Evolutionary conservation across 495 filamentous ascomycete genomes (phyloP).

Genomic region (Penicillium maclennaniae): DNA sequence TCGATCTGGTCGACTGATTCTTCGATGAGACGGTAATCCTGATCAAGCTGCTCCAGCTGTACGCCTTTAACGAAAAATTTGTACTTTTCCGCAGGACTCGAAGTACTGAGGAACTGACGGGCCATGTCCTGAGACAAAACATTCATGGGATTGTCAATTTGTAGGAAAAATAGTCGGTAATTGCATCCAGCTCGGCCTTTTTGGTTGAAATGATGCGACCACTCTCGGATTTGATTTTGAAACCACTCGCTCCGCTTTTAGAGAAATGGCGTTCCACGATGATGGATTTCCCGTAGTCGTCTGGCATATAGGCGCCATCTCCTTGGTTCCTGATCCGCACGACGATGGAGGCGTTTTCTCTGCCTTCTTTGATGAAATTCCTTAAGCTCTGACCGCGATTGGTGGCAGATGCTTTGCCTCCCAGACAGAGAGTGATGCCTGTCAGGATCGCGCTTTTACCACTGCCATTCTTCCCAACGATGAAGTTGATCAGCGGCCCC

Average conservation of each 20-base stretch:
- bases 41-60: constrained; percentile 85
- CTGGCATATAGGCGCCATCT: constrained; percentile 74
- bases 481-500: constrained; percentile 93
- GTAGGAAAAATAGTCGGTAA: constrained; percentile 87
- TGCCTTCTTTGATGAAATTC: constrained; percentile 86
- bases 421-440: constrained; percentile 87
- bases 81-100: constrained; percentile 81
- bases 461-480: constrained; percentile 95
- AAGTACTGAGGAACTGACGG: constrained; percentile 85
- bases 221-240: constrained; percentile 74
- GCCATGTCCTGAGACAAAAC: constrained; percentile 96
- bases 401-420: constrained; percentile 91
- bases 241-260: constrained; percentile 70
- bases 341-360: constrained; percentile 60
- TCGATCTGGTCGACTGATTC: constrained; percentile 67
- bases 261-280: constrained; percentile 86
- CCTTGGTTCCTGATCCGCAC: constrained; percentile 90
- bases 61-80: constrained; percentile 96
- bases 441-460: constrained; percentile 99
- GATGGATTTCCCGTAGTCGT: constrained; percentile 81
- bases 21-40: constrained; percentile 80
- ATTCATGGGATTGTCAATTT: constrained; percentile 97
- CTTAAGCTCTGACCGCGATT: constrained; percentile 91
- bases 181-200: constrained; percentile 84
- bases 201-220: constrained; percentile 76